Conservation (phyloP, 2,329 filamentous ascomycete genomes). For the Pseudogymnoascus sp. region DNA sequence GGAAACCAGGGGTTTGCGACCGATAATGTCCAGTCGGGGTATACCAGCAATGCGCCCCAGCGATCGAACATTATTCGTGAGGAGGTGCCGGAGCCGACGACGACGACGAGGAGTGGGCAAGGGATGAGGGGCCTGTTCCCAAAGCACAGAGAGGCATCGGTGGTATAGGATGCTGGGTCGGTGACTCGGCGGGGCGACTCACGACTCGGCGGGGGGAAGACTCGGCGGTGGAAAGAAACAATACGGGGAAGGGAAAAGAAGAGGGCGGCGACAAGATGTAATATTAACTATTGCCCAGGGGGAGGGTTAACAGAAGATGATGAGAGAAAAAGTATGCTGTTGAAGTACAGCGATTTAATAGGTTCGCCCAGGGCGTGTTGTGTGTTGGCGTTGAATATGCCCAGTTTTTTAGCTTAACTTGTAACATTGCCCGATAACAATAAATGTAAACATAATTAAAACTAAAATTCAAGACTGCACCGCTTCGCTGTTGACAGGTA, state of each 20-base stretch:
- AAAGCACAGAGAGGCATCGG: background rate
- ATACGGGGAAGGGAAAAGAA: background rate
- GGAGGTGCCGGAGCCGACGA: background rate
- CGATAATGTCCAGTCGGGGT: background rate
- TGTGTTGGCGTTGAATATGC: constrained; percentile 1
- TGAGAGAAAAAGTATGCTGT: background rate
- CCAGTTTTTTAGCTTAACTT: background rate
- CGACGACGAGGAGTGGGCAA: background rate
- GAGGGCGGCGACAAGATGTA: background rate
- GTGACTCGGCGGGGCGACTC: background rate
- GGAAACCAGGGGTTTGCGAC: background rate
- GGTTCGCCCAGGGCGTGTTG: background rate
- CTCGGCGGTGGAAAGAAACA: background rate
- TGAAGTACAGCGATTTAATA: background rate
- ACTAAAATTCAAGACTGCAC: background rate
- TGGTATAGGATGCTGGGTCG: background rate
- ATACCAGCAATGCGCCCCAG: background rate
- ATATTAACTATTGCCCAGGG: background rate
- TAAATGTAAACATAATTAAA: background rate
- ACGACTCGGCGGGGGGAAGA: background rate
- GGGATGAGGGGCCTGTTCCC: background rate
- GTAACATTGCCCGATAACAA: background rate
- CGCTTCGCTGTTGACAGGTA: background rate
- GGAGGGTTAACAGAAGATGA: background rate
- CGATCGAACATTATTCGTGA: background rate